Percentiles rank a stretch among this genome's conserved stretches.
Evolutionary conservation across 2,329 filamentous ascomycete species (phyloP).

Genomic region (Ceratocystiopsis sp.): DNA sequence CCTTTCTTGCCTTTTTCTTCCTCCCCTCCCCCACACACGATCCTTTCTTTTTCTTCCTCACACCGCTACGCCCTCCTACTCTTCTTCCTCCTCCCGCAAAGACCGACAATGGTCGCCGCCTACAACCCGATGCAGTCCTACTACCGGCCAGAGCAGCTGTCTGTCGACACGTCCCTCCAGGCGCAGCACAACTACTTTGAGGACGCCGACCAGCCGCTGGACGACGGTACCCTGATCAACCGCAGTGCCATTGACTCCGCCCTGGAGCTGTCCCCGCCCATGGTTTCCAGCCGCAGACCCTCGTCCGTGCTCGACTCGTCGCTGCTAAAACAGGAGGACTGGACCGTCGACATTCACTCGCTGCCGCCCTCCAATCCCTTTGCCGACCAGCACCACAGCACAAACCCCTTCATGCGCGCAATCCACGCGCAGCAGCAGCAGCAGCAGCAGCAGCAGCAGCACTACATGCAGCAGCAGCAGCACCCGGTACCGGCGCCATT

Average conservation of each 20-base stretch:
- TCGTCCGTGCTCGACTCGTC: constrained; percentile 41
- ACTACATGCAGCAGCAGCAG: constrained; percentile 23
- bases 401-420: constrained; percentile 52
- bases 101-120: constrained; percentile 28
- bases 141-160: constrained; percentile 32
- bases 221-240: constrained; percentile 40
- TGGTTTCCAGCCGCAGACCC: constrained; percentile 44
- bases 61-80: neutral
- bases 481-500: constrained; percentile 24
- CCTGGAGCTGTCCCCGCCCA: constrained; percentile 45
- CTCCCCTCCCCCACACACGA: neutral
- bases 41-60: neutral
- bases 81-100: neutral
- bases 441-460: constrained; percentile 19
- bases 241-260: constrained; percentile 42
- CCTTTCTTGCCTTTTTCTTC: neutral
- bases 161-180: constrained; percentile 29
- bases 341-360: constrained; percentile 49
- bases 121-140: constrained; percentile 33
- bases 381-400: constrained; percentile 34
- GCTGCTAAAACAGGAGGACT: constrained; percentile 46
- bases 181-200: constrained; percentile 38
- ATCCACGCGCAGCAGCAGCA: constrained; percentile 26
- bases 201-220: constrained; percentile 41
- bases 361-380: constrained; percentile 47